These are phyloP conservation scores for Serendipita sp. DNA, from an alignment of 768 basidiomycete genomes.

Conservation along the genomic window DNA sequence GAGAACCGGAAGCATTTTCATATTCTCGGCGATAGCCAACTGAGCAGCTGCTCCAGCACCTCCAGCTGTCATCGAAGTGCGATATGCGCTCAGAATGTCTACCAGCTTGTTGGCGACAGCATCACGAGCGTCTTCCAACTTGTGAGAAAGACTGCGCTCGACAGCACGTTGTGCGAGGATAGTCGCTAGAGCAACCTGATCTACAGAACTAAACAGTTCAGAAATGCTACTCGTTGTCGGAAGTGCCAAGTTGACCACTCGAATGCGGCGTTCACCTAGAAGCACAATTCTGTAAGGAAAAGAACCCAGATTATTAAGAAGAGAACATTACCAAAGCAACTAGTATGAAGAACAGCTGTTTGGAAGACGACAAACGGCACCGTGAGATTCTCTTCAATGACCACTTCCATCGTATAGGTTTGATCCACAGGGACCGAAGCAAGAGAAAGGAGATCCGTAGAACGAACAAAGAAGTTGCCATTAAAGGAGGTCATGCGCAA, in stretches of 20 bases:
- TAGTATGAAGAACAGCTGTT: slow-evolving; percentile 87
- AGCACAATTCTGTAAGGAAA: background rate
- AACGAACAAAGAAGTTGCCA: slow-evolving; percentile 96
- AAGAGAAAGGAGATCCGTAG: slow-evolving; percentile 90
- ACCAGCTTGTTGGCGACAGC: slow-evolving; percentile 69
- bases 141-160: slow-evolving; percentile 69
- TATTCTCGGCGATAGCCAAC: slow-evolving; percentile 78
- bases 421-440: slow-evolving; percentile 95
- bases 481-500: slow-evolving; percentile 96
- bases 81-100: slow-evolving; percentile 76
- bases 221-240: slow-evolving; percentile 80
- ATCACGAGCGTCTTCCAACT: slow-evolving; percentile 80
- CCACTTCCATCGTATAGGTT: slow-evolving; percentile 88
- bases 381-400: slow-evolving; percentile 88
- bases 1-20: slow-evolving; percentile 88
- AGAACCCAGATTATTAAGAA: background rate
- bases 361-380: slow-evolving; percentile 87
- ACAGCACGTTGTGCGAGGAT: slow-evolving; percentile 86
- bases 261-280: slow-evolving; percentile 68
- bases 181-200: slow-evolving; percentile 75
- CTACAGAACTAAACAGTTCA: slow-evolving; percentile 79
- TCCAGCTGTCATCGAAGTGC: slow-evolving; percentile 89
- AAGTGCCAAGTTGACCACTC: slow-evolving; percentile 75
- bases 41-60: slow-evolving; percentile 91
- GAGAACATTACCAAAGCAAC: slow-evolving; percentile 53